A percentile compares a stretch with the other conserved stretches of the same genome.
phyloP scores from a whole-genome alignment of 1,139 yeast genomes.

The Scheffersomyces insectosa region DNA sequence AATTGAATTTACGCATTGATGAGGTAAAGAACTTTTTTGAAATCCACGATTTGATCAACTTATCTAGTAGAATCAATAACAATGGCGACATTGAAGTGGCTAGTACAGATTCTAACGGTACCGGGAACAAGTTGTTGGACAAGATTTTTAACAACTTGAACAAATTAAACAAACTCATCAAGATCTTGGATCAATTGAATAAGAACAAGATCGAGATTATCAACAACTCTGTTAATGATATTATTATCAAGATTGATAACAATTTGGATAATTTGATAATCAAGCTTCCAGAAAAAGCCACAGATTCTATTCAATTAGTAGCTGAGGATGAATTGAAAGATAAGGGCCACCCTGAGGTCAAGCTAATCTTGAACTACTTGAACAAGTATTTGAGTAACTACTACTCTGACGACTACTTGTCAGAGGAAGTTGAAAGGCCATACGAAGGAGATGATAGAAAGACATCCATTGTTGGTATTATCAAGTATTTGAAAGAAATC shows the following conservation, averaged over 20 bases:
- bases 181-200: slow-evolving; percentile 34
- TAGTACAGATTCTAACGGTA: neutral
- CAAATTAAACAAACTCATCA: slow-evolving; percentile 34
- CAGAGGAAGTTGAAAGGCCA: neutral
- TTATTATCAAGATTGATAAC: slow-evolving; percentile 33
- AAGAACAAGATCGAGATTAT: slow-evolving; percentile 28
- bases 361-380: slow-evolving; percentile 25
- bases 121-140: slow-evolving; percentile 19
- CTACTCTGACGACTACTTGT: neutral
- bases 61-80: slow-evolving; percentile 22
- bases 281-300: slow-evolving; percentile 23
- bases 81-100: slow-evolving; percentile 10
- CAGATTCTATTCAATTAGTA: slow-evolving; percentile 16
- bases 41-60: slow-evolving; percentile 27
- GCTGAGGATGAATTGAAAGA: slow-evolving; percentile 4
- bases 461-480: slow-evolving; percentile 29
- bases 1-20: slow-evolving; percentile 23
- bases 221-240: slow-evolving; percentile 28
- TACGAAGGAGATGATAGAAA: slow-evolving; percentile 1
- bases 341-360: slow-evolving; percentile 15
- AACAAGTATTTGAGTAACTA: slow-evolving; percentile 23
- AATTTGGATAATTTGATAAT: slow-evolving; percentile 23
- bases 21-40: slow-evolving; percentile 27
- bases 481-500: slow-evolving; percentile 33
- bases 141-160: slow-evolving; percentile 31